phyloP scores from a whole-genome alignment of 768 basidiomycete genomes.

The Pisolithus microcarpus region DNA sequence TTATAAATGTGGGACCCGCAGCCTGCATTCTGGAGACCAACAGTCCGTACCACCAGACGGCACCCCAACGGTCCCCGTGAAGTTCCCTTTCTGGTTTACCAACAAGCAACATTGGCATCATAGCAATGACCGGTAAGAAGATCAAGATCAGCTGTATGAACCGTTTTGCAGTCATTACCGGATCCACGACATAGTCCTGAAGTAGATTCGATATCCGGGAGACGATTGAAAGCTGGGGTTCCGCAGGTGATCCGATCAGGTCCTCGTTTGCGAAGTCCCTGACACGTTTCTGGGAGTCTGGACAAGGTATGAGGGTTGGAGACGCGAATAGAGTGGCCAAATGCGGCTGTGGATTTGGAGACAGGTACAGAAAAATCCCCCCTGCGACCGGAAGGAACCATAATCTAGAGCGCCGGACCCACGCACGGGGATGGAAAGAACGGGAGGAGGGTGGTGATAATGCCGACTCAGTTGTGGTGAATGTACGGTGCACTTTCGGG shows the following conservation, averaged over 20 bases:
- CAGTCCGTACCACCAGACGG: constrained; percentile 95
- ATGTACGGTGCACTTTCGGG: too few species aligned
- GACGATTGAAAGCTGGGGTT: constrained; percentile 43
- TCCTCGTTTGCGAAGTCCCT: constrained; percentile 19
- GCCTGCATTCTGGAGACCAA: constrained; percentile 85
- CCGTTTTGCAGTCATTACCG: constrained; percentile 71
- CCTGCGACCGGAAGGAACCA: constrained; percentile 56
- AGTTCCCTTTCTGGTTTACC: constrained; percentile 48
- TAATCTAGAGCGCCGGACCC: constrained; percentile 4
- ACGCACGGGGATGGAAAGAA: too few species aligned
- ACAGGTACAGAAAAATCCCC: constrained; percentile 45
- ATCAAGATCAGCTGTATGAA: constrained; percentile 78
- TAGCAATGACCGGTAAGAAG: constrained; percentile 82
- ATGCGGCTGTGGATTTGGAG: constrained; percentile 35
- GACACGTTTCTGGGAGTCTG: constrained; percentile 7
- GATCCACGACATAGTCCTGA: constrained; percentile 67
- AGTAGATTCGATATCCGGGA: constrained; percentile 42
- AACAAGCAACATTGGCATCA: constrained; percentile 76
- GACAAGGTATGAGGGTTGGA: constrained; percentile 42
- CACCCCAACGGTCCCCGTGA: constrained; percentile 82
- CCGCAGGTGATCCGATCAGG: constrained; percentile 62
- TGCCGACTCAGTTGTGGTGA: not conserved
- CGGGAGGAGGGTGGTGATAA: too few species aligned
- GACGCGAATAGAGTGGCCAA: constrained; percentile 45
- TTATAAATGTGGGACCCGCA: constrained; percentile 96